Conservation (phyloP, 768 basidiomycete species). For the Cytidiella melzeri region DNA sequence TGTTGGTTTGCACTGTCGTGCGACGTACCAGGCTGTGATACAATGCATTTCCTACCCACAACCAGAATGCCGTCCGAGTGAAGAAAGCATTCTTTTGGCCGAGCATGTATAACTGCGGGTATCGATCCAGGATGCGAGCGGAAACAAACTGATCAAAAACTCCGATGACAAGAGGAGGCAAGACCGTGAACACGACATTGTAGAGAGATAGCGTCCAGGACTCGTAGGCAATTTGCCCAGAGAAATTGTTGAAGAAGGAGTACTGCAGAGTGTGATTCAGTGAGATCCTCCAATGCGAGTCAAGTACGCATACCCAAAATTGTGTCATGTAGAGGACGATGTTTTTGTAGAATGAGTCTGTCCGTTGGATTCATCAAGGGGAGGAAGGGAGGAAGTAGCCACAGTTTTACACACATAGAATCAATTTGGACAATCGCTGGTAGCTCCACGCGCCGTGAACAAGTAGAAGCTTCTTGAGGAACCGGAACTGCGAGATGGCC, state of each 20-base stretch:
- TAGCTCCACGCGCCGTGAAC: slow-evolving; percentile 99
- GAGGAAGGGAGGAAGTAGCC: no score
- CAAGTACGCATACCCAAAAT: slow-evolving; percentile 89
- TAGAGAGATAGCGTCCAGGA: slow-evolving; percentile 98
- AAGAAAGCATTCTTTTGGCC: slow-evolving; percentile 96
- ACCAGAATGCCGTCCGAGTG: slow-evolving; percentile 85
- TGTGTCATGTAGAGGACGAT: slow-evolving; percentile 98
- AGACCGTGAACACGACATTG: slow-evolving; percentile 92
- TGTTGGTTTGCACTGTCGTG: background rate
- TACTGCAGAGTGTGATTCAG: slow-evolving; percentile 69
- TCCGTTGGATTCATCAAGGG: no score
- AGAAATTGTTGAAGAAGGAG: slow-evolving; percentile 99
- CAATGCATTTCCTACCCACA: slow-evolving; percentile 84
- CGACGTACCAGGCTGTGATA: slow-evolving; percentile 79
- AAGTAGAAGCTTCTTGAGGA: slow-evolving; percentile 86
- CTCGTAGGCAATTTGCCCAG: slow-evolving; percentile 96
- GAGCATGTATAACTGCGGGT: slow-evolving; percentile 92
- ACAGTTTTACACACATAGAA: slow-evolving; percentile 83
- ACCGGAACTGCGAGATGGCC: slow-evolving; percentile 97
- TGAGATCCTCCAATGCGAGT: no score
- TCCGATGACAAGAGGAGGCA: slow-evolving; percentile 96
- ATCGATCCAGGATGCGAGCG: slow-evolving; percentile 91
- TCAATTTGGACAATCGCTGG: slow-evolving; percentile 87
- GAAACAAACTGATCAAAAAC: slow-evolving; percentile 99
- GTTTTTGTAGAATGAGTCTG: slow-evolving; percentile 99